Conservation (phyloP, 257 asterid genomes). For the Solanum sejunctum region DNA sequence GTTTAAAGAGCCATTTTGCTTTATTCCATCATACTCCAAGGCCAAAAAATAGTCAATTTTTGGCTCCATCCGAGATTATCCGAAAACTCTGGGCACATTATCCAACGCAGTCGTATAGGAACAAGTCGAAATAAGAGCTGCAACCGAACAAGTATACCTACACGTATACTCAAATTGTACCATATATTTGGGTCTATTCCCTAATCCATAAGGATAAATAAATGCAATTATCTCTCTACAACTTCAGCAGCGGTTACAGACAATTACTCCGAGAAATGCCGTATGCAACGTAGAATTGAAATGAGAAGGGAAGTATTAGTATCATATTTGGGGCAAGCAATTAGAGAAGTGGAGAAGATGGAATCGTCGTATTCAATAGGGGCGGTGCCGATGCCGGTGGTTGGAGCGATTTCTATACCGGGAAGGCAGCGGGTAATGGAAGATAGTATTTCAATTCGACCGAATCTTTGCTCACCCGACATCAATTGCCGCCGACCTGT, state of each 20-base stretch:
- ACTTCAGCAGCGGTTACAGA: not conserved
- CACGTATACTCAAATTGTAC: not conserved
- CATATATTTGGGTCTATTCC: not conserved
- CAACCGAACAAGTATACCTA: not conserved
- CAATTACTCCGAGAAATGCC: not conserved
- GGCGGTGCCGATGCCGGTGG: not conserved
- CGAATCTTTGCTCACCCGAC: conserved; percentile 5
- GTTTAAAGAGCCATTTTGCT: too few relatives aligned
- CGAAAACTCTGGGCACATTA: too few relatives aligned
- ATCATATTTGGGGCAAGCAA: not conserved
- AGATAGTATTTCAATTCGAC: not conserved
- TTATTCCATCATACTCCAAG: too few relatives aligned
- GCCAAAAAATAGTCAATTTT: too few relatives aligned
- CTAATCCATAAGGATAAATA: not conserved
- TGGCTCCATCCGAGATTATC: too few relatives aligned
- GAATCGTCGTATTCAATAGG: not conserved
- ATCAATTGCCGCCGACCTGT: not conserved
- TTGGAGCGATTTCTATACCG: conserved; percentile 6
- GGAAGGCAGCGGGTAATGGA: conserved; percentile 11
- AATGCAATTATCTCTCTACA: not conserved
- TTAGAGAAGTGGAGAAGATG: not conserved
- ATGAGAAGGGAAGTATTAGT: not conserved
- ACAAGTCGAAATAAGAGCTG: not conserved
- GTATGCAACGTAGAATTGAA: not conserved
- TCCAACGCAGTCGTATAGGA: too few relatives aligned